Base-by-base conservation (phyloP, 441 rosid species). In the Pelargonium cotyledonis region DNA sequence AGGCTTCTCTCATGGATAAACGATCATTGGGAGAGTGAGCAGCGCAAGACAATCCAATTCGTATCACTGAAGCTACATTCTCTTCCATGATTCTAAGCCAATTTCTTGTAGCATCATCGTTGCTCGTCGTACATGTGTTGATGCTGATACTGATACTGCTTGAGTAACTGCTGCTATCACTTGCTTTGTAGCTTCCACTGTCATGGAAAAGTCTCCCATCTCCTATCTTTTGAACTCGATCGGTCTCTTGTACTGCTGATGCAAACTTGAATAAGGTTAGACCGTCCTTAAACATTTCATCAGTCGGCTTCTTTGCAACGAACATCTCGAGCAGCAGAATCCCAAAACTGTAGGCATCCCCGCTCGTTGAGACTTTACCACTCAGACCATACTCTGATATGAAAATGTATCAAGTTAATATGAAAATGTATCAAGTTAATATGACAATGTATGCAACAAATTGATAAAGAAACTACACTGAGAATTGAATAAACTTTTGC, bases 331-430 rank as follows among this genome's bases (percentile, higher is more conserved):
- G 72, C 19, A 75, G 58, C 38, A 78, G 72, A n/a, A 78, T 70
- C 26, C 81, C 77, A 6, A 61, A 78, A 61, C 75, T 78, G 55
- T 78, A 75, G 15, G 64, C 76, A 58, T 78, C 78, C 49, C 81
- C 81, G 38, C 63, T 63, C 7, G 71, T 70, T 63, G 79, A 78
- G 18, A 65, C 73, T 40, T 73, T 67, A 29, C 72, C 61, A 3
- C 76, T 76, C 38, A 49, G 29, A 14, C 81, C 81, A 41, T 75
- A 75, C 47, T 78, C 79, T 78, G 21, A 46, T 47, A 4, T 12
- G n/a, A 5, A 5, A 65, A 12, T 44, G 8, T 2, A 19, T 9
- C 46, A 29, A 15, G 38, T 6, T n/a, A 5, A 21, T 10, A 14
- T 31, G 1, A 6, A 5, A 65, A 12, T 44, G 8, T 2, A 19